Evolutionary conservation across 345 rosid genomes (phyloP).

Genomic region (Arabis hirsuta): DNA sequence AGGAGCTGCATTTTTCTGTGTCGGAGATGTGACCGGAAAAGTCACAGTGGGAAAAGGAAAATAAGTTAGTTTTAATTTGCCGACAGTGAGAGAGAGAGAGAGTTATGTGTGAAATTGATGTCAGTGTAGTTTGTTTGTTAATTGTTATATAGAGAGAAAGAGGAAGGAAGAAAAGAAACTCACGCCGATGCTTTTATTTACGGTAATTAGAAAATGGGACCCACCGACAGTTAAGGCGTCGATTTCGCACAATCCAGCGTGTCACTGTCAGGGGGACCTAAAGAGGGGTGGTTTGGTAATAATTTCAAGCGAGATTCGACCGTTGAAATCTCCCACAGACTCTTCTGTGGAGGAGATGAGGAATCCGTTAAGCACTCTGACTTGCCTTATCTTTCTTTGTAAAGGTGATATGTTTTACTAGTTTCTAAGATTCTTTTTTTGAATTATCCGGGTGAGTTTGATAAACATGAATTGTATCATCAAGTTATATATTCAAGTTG

Average conservation of each 20-base stretch:
- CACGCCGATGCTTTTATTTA: slow-evolving; percentile 45
- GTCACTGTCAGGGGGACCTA: slow-evolving; percentile 39
- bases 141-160: slow-evolving; percentile 24
- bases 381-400: too few relatives aligned
- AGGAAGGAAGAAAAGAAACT: neutral
- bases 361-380: slow-evolving; percentile 29
- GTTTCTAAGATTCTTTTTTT: too few relatives aligned
- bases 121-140: slow-evolving; percentile 35
- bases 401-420: too few relatives aligned
- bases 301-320: slow-evolving; percentile 19
- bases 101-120: slow-evolving; percentile 35
- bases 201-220: slow-evolving; percentile 28
- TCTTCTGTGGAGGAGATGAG: slow-evolving; percentile 44
- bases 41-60: neutral
- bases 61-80: slow-evolving; percentile 21
- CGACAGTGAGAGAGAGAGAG: slow-evolving; percentile 39
- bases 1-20: slow-evolving; percentile 31
- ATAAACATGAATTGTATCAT: too few relatives aligned
- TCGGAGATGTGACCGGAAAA: too few relatives aligned
- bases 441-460: too few relatives aligned
- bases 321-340: slow-evolving; percentile 32
- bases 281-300: slow-evolving; percentile 48
- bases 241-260: slow-evolving; percentile 53
- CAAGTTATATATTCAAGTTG: too few relatives aligned
- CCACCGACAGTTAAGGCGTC: slow-evolving; percentile 87